Base-by-base conservation (phyloP, 2,329 filamentous ascomycete genomes). In the Zymoseptoria ardabiliae region DNA sequence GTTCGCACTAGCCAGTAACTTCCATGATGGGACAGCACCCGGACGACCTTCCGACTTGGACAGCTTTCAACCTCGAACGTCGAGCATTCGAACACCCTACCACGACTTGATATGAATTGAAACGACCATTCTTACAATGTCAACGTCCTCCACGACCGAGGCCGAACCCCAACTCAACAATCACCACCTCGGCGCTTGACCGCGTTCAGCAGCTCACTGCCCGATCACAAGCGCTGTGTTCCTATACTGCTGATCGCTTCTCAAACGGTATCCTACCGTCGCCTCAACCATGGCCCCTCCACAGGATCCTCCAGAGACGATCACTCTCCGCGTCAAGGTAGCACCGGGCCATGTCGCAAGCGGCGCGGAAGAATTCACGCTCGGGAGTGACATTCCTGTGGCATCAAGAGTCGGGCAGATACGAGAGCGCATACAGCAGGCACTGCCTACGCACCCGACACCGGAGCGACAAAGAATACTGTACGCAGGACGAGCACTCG, bases 401-500 rank as follows among this genome's bases (percentile, higher is more conserved):
- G 57, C 57, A 22, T 75, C 74, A 2, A 85, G 79, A 2, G 70
- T 87, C 53, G 76, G 72, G 20, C 74, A 79, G 54, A 72, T 87
- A n/a, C 83, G 82, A 63, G 67, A 74, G 50, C 77, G 74, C 57
- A 81, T 87, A 58, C 75, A 78, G 53, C 68, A 78, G 59, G 71
- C 75, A 9, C 70, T 85, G n/a, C 75, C 80, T 8, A 74, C 73
- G 28, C 74, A 74, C 57, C 78, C 80, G 30, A 55, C 71, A 8
- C 74, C 78, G 0, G 69, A 75, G 19, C 70, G 75, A 50, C 84
- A 86, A 72, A 77, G 82, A 50, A 69, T 87, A 59, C 84, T 86
- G 20, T 85, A 84, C 65, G 74, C 77, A 54, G 84, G 84, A 20
- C 76, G 79, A 58, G 77, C 80, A 25, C 75, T 86, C 6, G 68